phyloP scores from a whole-genome alignment of 805 yeast species.

The Metschnikowia santaceciliae region DNA sequence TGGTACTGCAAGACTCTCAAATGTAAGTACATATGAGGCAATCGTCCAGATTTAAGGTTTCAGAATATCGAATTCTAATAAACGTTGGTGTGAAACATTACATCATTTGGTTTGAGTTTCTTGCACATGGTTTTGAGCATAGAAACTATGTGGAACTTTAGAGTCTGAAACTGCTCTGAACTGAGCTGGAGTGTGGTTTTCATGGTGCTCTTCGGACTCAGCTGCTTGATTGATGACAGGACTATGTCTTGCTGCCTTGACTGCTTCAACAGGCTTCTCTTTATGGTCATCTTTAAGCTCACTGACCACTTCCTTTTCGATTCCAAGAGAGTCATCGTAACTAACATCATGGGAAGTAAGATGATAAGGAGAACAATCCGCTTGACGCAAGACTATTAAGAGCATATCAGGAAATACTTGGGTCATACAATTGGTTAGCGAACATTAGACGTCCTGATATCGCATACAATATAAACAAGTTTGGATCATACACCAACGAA shows the following conservation, averaged over 20 bases:
- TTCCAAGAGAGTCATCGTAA: constrained; percentile 36
- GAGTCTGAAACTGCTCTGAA: constrained; percentile 2
- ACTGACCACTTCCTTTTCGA: constrained; percentile 27
- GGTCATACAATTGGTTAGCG: no score
- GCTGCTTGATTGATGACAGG: not conserved
- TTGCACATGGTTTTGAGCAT: not conserved
- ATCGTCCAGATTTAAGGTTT: no score
- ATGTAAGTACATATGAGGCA: no score
- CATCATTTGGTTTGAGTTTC: no score
- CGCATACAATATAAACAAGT: no score
- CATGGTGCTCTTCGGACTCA: not conserved
- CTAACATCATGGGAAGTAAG: constrained; percentile 36
- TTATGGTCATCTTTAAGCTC: constrained; percentile 13
- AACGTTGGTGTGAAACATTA: no score
- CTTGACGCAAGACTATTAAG: no score
- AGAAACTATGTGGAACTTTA: not conserved
- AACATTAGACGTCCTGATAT: no score
- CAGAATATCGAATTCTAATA: no score
- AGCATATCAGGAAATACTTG: no score
- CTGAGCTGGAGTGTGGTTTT: not conserved
- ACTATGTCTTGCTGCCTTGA: not conserved
- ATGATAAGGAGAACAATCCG: constrained; percentile 6
- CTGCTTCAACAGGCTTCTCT: not conserved
- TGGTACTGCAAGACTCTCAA: no score
- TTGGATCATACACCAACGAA: no score